Evolutionary conservation across 257 asterid genomes (phyloP), one percentile per base, ranked within the genome.

Genomic region (Nicotiana sylvestris): DNA sequence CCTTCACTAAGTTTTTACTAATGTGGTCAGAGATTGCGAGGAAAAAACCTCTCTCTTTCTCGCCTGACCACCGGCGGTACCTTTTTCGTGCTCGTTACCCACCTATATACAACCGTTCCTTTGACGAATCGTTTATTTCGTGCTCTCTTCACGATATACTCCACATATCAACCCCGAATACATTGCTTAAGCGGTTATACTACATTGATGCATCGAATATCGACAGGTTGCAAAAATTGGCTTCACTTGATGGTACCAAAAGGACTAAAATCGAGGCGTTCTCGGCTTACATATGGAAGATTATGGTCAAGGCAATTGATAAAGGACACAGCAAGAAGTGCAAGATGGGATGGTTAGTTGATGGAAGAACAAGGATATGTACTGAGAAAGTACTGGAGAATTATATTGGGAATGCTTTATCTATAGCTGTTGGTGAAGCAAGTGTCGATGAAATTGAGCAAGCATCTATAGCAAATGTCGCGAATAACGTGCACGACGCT

Each of bases 291-390:
- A 32, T 92, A 16, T 89, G 97, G 97, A 88, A 89, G 82, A 76
- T 87, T 69, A 86, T 91, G 94, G 91, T 81, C 1, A 77, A 81
- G 58, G 84, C 87, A 12, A 81, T 87, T 16, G 77, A 85, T 35
- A 65, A 78, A 72, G 66, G 67, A 51, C 86, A 90, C 5, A 32
- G 58, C 9, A 32, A 74, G 16, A 33, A 43, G 8, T 89, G 97
- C 88, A 91, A 83, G 82, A 84, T 91, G 83, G 94, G 97, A 21
- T 91, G 92, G 92, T 78, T 91, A 81, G 84, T 92, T 0, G 93
- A 91, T 37, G 93, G 93, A 81, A 62, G 93, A 21, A 86, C 88
- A 6, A 80, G 90, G 82, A 72, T 89, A 17, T 76, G 82, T 68
- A 21, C 27, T 64, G 3, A 76, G 29, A 58, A 67, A 53, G 33